Base-by-base conservation (phyloP, 176 grass and related monocot species). In the Carex scoparia region DNA sequence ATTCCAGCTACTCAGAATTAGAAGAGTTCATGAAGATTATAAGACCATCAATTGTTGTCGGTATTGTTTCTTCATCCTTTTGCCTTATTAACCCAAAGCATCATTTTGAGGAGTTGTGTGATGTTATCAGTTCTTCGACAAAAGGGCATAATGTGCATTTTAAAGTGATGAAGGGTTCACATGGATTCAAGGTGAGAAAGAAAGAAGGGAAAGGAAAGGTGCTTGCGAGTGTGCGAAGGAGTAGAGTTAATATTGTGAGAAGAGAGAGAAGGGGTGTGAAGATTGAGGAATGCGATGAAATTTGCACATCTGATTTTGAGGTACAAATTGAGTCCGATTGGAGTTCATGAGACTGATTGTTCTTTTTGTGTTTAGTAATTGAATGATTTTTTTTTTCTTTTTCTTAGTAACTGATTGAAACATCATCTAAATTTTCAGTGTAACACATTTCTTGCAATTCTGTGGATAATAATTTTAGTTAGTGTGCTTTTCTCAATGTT, bases 1-100 rank as follows among this genome's bases (percentile, higher is more conserved):
- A 97, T 61, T 89, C 95, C 60, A 92, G 92, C 84, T 98, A 93
- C 46, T 15, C 63, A 46, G 92, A 98, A 88, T 13, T 94, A 64
- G 83, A 87, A 86, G 85, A 94, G 79, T 91, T 98, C 64, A 80
- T 98, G 87, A 92, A 86, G 1, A 55, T 86, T 61, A 57, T 90
- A 7, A 77, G 84, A 14, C 92, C 92, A 58, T 94, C 89, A 62
- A 63, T 84, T 7, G 86, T 93, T 10, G 53, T 74, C 10, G 89
- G 92, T 18, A 94, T 94, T 8, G 85, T 94, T 46, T 85, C 91
- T 42, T 85, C 89, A 8, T 89, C 95, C 2, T 91, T 58, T 68
- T 93, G 85, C 74, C 85, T 93, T 10, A 40, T 93, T 44, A 88
- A 98, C 62, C 95, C 92, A 59, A 75, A 69, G 4, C 55, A 89